Conservation (phyloP, 2,329 filamentous ascomycete genomes). For the Pseudogymnoascus sp. region DNA sequence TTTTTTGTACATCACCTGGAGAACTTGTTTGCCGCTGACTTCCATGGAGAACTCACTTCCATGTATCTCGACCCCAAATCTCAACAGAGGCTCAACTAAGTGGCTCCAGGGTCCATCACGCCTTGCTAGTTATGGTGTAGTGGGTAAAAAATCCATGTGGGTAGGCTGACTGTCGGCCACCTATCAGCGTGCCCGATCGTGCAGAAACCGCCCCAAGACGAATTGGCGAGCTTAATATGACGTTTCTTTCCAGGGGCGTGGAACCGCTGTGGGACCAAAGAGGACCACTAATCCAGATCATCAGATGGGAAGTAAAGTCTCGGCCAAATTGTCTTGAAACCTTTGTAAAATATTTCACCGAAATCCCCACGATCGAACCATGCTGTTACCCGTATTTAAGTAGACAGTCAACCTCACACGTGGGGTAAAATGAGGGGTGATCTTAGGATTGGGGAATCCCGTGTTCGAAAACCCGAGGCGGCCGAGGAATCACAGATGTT, state of each 20-base stretch:
- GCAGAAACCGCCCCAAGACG: neutral
- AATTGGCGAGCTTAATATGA: neutral
- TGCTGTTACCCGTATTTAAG: neutral
- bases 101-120: neutral
- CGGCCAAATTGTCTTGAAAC: neutral
- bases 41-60: neutral
- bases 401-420: conserved; percentile 36
- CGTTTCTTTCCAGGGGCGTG: neutral
- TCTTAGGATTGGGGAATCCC: too few species aligned
- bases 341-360: neutral
- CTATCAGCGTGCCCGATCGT: neutral
- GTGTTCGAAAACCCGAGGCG: too few species aligned
- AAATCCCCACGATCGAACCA: neutral
- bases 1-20: neutral
- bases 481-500: too few species aligned
- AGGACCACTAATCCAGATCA: neutral
- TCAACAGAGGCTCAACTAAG: neutral
- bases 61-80: neutral
- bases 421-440: conserved; percentile 55
- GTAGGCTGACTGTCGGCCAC: neutral
- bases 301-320: neutral
- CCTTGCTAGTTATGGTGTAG: neutral
- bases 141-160: neutral
- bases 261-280: neutral
- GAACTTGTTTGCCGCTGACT: neutral